Conservation (phyloP, 108 stramenopile genomes). For the Nannochloropsis oceanica region DNA sequence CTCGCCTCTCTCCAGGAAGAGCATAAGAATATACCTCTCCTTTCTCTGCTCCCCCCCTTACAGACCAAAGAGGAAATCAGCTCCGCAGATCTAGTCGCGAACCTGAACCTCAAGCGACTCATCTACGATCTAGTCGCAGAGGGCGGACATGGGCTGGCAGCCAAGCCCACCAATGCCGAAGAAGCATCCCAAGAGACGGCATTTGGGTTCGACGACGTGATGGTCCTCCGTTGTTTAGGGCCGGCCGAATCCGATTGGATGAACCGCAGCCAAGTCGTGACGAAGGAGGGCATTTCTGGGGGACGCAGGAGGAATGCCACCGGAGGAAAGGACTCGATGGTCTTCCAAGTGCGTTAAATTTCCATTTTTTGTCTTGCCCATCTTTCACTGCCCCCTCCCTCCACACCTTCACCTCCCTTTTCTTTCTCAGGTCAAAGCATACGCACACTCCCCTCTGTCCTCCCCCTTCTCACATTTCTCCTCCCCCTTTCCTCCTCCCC, state of each 20-base stretch:
- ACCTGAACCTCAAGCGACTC: constrained; percentile 20
- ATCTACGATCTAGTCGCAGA: constrained; percentile 23
- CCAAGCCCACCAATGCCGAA: not conserved
- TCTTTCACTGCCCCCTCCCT: too few species aligned
- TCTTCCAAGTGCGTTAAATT: not conserved
- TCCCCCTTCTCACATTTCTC: too few species aligned
- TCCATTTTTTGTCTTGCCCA: too few species aligned
- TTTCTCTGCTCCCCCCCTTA: not conserved
- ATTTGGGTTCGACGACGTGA: not conserved
- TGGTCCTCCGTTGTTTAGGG: not conserved
- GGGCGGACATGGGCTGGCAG: constrained; percentile 12
- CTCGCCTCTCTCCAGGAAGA: not conserved
- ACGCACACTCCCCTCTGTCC: too few species aligned
- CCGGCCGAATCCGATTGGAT: not conserved
- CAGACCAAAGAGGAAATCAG: constrained; percentile 1
- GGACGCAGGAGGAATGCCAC: not conserved
- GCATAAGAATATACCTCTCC: not conserved
- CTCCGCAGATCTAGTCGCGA: not conserved
- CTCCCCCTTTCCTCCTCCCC: too few species aligned
- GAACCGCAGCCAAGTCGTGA: not conserved
- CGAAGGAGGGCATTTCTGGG: not conserved
- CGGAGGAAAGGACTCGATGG: not conserved
- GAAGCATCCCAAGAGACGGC: not conserved
- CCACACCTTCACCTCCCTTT: too few species aligned
- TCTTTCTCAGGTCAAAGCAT: too few species aligned